Percentiles rank a stretch among this genome's conserved stretches.
phyloP scores from a whole-genome alignment of 2,329 filamentous ascomycete genomes.

The Trichoderma sp. region DNA sequence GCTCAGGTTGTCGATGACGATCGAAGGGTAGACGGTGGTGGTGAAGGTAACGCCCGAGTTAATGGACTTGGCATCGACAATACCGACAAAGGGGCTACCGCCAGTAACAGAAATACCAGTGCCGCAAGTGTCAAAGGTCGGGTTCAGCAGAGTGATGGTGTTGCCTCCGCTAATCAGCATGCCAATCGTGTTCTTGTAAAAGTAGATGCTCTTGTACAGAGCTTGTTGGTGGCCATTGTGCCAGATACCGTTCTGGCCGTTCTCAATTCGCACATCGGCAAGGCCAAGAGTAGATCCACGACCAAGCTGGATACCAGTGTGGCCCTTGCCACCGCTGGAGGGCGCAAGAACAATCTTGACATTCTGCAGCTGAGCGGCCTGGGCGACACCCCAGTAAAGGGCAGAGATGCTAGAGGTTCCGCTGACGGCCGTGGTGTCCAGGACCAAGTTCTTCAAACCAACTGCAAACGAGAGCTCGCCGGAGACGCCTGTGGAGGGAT shows the following conservation, averaged over 20 bases:
- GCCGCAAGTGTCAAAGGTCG: slow-evolving; percentile 43
- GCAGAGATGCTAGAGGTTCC: slow-evolving; percentile 39
- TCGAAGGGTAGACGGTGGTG: slow-evolving; percentile 41
- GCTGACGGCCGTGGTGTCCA: slow-evolving; percentile 43
- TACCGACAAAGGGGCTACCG: slow-evolving; percentile 42
- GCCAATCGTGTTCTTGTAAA: slow-evolving; percentile 44
- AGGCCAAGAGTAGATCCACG: slow-evolving; percentile 45
- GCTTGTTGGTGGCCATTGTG: slow-evolving; percentile 47
- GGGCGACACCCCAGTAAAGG: slow-evolving; percentile 48
- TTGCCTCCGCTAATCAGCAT: slow-evolving; percentile 34
- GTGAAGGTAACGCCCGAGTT: slow-evolving; percentile 45
- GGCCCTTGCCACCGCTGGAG: slow-evolving; percentile 38
- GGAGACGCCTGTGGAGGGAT: slow-evolving; percentile 35
- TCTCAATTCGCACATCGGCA: slow-evolving; percentile 43
- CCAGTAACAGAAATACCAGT: slow-evolving; percentile 39
- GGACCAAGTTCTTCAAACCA: slow-evolving; percentile 45
- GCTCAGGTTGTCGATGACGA: slow-evolving; percentile 46
- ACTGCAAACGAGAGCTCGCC: slow-evolving; percentile 47
- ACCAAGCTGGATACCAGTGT: slow-evolving; percentile 45
- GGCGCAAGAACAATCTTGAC: slow-evolving; percentile 44
- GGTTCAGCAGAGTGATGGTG: slow-evolving; percentile 43
- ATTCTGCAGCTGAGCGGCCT: slow-evolving; percentile 45
- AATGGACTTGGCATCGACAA: slow-evolving; percentile 43
- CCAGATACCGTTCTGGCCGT: slow-evolving; percentile 46
- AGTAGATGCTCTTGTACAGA: slow-evolving; percentile 46